Base-by-base conservation (phyloP, 75 land plant genomes). In the Picea glauca region DNA sequence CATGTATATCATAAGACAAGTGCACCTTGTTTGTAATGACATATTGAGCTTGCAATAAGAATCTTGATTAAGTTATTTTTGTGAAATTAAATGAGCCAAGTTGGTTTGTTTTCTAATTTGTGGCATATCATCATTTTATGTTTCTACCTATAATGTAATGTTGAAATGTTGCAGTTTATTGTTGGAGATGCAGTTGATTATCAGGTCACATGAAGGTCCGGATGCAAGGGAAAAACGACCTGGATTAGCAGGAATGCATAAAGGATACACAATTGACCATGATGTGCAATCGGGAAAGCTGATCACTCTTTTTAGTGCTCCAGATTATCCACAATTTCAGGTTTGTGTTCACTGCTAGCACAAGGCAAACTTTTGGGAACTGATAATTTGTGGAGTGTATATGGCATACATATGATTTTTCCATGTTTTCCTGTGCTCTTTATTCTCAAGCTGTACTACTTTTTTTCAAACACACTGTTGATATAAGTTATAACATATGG, bases 271-370 rank as follows among this genome's bases (percentile, higher is more conserved):
- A 32, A 88, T 96, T 31, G 98, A 96, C 79, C 99, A 96, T 83
- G 90, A 72, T 26, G 98, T 96, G 35, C 84, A 94, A 62, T 85
- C 95, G 31, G 98, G 99, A 56, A 90, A 92, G 79, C 81, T 94
- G 50, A 90, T 96, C 64, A 94, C 98, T 35, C 72, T 96, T 38
- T 96, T 96, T 79, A 96, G 99, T 86, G 99, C 99, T 80, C 99
- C 98, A 59, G 99, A 96, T 81, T 96, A 94, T 76, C 99, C 98
- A 17, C 99, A 96, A 73, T 96, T 94, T 87, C 99, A 96, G 93
- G 99, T 90, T 75, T 40, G 58, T n/a, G n/a, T n/a, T n/a, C n/a
- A n/a, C n/a, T 60, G 50, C 9, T 7, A 17, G 18, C 6, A 17
- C 0, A 0, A 70, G 35, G 2, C 1, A 50, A 40, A 13, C 17